phyloP scores from a whole-genome alignment of 257 asterid species.

The Fraxinus anomala region DNA sequence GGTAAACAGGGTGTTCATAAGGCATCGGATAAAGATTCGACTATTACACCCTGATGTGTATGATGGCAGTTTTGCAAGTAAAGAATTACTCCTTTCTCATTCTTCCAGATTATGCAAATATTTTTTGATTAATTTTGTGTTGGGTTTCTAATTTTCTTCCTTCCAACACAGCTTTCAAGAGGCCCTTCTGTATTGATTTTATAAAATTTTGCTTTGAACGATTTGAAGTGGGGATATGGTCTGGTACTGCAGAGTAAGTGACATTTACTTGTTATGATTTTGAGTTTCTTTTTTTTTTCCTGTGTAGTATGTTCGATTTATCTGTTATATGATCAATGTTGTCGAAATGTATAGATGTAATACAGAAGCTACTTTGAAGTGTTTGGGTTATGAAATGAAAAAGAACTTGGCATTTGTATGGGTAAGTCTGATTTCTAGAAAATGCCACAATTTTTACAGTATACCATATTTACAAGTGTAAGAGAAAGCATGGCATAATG shows the following conservation, averaged over 20 bases:
- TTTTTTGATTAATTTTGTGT: not conserved
- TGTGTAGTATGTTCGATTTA: not conserved
- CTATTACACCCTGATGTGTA: slow-evolving; percentile 40
- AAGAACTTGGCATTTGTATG: slow-evolving; percentile 50
- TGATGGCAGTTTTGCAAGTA: slow-evolving; percentile 43
- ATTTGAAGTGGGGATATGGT: slow-evolving; percentile 66
- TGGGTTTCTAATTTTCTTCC: not conserved
- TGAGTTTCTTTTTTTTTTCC: not conserved
- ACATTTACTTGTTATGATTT: not conserved
- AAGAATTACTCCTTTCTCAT: not conserved
- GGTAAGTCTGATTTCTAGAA: slow-evolving; percentile 37
- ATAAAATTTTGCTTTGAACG: slow-evolving; percentile 57
- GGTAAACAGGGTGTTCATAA: slow-evolving; percentile 39
- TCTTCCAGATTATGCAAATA: not conserved
- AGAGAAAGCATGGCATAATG: no score
- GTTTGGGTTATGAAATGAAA: slow-evolving; percentile 37
- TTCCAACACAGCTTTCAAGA: slow-evolving; percentile 41
- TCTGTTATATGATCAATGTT: not conserved
- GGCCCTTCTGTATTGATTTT: slow-evolving; percentile 62
- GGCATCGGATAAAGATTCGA: slow-evolving; percentile 21
- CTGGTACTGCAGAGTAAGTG: slow-evolving; percentile 55
- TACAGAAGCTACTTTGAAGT: slow-evolving; percentile 35
- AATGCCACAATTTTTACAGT: no score
- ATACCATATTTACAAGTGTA: no score
- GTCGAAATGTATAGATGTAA: slow-evolving; percentile 35